Evolutionary conservation across 345 rosid species (phyloP), one percentile per base, ranked within the genome.

Genomic region (Draba incana): DNA sequence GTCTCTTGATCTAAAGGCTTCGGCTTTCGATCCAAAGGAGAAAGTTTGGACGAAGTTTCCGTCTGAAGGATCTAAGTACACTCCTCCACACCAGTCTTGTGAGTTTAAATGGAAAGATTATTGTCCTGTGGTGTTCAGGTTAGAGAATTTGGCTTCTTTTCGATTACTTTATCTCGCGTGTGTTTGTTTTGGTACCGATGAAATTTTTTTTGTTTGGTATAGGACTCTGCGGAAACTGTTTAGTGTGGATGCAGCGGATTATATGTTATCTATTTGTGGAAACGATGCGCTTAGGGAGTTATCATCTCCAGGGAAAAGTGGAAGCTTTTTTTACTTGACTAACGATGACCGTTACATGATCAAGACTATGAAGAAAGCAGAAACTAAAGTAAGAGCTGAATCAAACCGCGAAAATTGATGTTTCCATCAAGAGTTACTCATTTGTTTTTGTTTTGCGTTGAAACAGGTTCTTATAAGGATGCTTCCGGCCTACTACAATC

Each of bases 101-200:
- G 99, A 94, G 64, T 94, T 94, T 75, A 91, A 68, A 75, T 94
- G 99, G 99, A 94, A 94, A 77, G 99, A 94, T 57, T 94, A 94
- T 70, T 91, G 99, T 54, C 99, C 98, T 10, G 84, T 94, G 62
- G 99, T 92, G 70, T 94, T 94, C 87, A 89, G 99, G 99, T 94
- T 47, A 42, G 69, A 38, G 69, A 46, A 2, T 11, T 47, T 62
- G 33, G 23, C 30, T 57, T 56, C 37, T 47, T 31, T 46, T 56
- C 12, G 42, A 28, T 47, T 10, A 57, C 35, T 13, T 28, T 20
- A 16, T 15, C 8, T 20, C 33, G 28, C 28, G 50, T 47, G 12
- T 66, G 50, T 47, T 8, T 66, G 56, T 50, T 50, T 24, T 51
- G 14, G 49, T 44, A 11, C 48, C 0, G 12, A 54, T 53, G 39